These are phyloP conservation scores for Rhexocercosporidium sp. DNA, from an alignment of 2,329 filamentous ascomycete species.

Conservation along the genomic window DNA sequence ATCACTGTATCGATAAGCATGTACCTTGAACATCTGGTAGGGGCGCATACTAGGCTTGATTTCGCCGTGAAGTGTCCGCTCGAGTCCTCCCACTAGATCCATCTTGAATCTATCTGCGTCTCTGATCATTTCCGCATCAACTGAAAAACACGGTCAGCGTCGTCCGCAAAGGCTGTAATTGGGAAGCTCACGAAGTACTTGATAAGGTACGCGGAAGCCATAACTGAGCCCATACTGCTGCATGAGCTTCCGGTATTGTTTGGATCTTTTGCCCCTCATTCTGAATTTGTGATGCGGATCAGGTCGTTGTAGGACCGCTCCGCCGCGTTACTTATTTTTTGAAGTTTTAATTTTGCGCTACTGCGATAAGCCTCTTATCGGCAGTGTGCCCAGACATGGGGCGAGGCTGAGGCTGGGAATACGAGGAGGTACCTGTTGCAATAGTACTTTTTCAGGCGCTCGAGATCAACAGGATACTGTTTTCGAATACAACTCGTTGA, in stretches of 20 bases:
- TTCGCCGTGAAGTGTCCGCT: slow-evolving; percentile 84
- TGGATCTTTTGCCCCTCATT: slow-evolving; percentile 72
- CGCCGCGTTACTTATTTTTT: neutral
- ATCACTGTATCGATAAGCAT: slow-evolving; percentile 60
- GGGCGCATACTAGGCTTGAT: slow-evolving; percentile 73
- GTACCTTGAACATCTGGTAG: neutral
- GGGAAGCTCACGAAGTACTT: slow-evolving; percentile 69
- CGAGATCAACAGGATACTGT: too few relatives aligned
- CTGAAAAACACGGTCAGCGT: slow-evolving; percentile 45
- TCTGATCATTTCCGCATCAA: slow-evolving; percentile 84
- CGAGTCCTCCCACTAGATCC: slow-evolving; percentile 78
- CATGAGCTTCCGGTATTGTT: slow-evolving; percentile 90
- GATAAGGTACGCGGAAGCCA: slow-evolving; percentile 92
- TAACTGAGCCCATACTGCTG: slow-evolving; percentile 87
- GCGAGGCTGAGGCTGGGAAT: neutral
- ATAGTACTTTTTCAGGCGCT: too few relatives aligned
- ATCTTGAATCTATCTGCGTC: slow-evolving; percentile 87
- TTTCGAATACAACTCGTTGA: neutral
- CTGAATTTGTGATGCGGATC: slow-evolving; percentile 38
- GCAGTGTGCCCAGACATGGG: neutral
- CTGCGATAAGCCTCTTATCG: slow-evolving; percentile 12
- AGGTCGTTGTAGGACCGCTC: neutral
- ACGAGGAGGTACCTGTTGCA: neutral
- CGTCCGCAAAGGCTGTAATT: slow-evolving; percentile 17
- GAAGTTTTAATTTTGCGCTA: slow-evolving; percentile 12